phyloP scores from a whole-genome alignment of 192 early-diverging fungal genomes.

The Coemansia umbellata region DNA sequence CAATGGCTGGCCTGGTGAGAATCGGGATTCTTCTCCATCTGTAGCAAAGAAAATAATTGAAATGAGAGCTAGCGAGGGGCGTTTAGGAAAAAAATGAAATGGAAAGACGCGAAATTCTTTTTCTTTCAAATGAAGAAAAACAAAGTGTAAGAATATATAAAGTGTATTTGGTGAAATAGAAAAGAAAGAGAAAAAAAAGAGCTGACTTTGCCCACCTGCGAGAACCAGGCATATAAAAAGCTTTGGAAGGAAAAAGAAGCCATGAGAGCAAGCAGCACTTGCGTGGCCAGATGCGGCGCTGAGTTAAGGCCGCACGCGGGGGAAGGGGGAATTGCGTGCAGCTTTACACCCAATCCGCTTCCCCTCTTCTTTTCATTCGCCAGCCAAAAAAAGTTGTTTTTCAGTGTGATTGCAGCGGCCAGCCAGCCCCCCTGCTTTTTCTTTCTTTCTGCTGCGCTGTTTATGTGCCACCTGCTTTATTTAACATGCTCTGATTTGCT shows the following conservation, averaged over 20 bases:
- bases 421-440: too few relatives aligned
- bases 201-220: too few relatives aligned
- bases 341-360: not conserved
- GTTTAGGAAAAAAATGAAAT: not conserved
- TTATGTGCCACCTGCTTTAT: too few relatives aligned
- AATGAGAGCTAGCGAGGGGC: too few relatives aligned
- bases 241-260: not conserved
- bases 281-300: not conserved
- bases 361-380: not conserved
- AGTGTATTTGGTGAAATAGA: slow-evolving; percentile 3
- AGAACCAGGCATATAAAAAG: slow-evolving; percentile 3
- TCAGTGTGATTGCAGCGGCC: too few relatives aligned
- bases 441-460: too few relatives aligned
- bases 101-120: not conserved
- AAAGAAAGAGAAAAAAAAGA: slow-evolving; percentile 5
- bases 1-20: slow-evolving; percentile 58
- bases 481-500: too few relatives aligned
- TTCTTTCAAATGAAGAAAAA: not conserved
- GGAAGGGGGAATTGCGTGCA: not conserved
- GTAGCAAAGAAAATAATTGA: not conserved
- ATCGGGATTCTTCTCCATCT: slow-evolving; percentile 69
- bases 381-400: not conserved
- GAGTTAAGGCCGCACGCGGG: not conserved
- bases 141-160: slow-evolving; percentile 1
- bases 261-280: not conserved